Evolutionary conservation across 2,329 filamentous ascomycete species (phyloP).

Genomic region (Claviceps sp.): DNA sequence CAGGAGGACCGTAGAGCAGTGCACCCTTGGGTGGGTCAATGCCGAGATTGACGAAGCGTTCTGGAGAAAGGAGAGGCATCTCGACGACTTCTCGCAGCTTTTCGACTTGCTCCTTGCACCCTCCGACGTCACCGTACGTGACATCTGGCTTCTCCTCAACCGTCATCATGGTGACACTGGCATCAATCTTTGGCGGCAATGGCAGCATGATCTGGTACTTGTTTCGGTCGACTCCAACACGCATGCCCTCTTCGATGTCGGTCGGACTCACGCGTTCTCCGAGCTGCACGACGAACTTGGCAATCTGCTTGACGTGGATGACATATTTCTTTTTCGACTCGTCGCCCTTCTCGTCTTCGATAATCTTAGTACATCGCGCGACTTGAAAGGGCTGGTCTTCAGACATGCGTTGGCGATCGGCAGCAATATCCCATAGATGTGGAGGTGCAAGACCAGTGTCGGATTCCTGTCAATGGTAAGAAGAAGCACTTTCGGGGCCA

Average conservation of each 20-base stretch:
- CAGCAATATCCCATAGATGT: slow-evolving; percentile 96
- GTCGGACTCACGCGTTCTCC: slow-evolving; percentile 94
- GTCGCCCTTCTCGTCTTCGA: slow-evolving; percentile 85
- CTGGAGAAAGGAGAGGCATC: slow-evolving; percentile 91
- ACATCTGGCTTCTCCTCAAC: slow-evolving; percentile 99
- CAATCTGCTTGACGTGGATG: slow-evolving; percentile 99
- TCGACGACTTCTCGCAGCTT: slow-evolving; percentile 97
- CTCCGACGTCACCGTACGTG: slow-evolving; percentile 95
- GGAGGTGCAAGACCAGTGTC: slow-evolving; percentile 96
- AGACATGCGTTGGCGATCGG: slow-evolving; percentile 94
- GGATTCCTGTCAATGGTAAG: slow-evolving; percentile 57
- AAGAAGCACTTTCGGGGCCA: not conserved
- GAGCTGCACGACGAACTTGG: slow-evolving; percentile 96
- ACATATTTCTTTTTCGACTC: slow-evolving; percentile 99
- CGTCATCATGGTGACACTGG: slow-evolving; percentile 99
- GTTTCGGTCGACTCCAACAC: slow-evolving; percentile 93
- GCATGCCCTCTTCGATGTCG: slow-evolving; percentile 99
- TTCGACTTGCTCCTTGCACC: slow-evolving; percentile 98
- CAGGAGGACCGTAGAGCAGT: slow-evolving; percentile 87
- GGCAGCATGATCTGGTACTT: slow-evolving; percentile 99
- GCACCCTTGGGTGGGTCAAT: slow-evolving; percentile 98
- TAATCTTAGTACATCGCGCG: slow-evolving; percentile 97
- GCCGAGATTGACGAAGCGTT: slow-evolving; percentile 95
- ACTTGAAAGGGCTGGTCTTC: slow-evolving; percentile 98
- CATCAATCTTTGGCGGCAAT: slow-evolving; percentile 94